Evolutionary conservation across 768 basidiomycete species (phyloP).

Genomic region (Mycena filopes): DNA sequence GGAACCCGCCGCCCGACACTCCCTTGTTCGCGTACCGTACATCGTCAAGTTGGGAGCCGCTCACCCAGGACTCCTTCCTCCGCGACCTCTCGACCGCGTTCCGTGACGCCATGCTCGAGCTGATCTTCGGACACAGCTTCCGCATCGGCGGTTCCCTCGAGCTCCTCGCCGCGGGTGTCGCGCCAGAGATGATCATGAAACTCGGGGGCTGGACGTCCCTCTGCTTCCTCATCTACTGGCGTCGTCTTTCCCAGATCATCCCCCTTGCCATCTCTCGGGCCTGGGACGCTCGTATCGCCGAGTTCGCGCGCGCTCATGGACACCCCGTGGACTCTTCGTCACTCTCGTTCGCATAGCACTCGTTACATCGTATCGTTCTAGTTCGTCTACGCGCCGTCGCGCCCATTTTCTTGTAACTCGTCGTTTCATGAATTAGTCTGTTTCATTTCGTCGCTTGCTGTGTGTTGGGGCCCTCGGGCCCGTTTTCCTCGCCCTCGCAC

Average conservation of each 20-base stretch:
- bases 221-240: conserved; percentile 11
- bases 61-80: conserved; percentile 4
- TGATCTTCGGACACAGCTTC: conserved; percentile 15
- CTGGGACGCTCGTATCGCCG: not conserved
- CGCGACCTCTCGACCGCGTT: not conserved
- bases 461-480: too few relatives aligned
- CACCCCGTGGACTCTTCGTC: too few relatives aligned
- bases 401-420: too few relatives aligned
- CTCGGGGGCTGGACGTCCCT: conserved; percentile 9
- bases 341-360: too few relatives aligned
- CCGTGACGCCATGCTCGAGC: not conserved
- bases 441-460: too few relatives aligned
- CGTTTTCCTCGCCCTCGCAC: too few relatives aligned
- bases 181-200: conserved; percentile 9
- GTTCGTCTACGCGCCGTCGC: too few relatives aligned
- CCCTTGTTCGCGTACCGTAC: conserved; percentile 7
- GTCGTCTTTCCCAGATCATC: not conserved
- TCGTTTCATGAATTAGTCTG: too few relatives aligned
- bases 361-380: too few relatives aligned
- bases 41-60: not conserved
- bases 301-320: too few relatives aligned
- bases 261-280: not conserved
- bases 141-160: conserved; percentile 17
- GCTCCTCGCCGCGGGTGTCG: conserved; percentile 3
- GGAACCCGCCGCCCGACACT: not conserved